Percentiles rank a stretch among this genome's conserved stretches.
These are phyloP conservation scores for Neurospora crassa DNA, from an alignment of 2,329 filamentous ascomycete species.

Conservation along the genomic window DNA sequence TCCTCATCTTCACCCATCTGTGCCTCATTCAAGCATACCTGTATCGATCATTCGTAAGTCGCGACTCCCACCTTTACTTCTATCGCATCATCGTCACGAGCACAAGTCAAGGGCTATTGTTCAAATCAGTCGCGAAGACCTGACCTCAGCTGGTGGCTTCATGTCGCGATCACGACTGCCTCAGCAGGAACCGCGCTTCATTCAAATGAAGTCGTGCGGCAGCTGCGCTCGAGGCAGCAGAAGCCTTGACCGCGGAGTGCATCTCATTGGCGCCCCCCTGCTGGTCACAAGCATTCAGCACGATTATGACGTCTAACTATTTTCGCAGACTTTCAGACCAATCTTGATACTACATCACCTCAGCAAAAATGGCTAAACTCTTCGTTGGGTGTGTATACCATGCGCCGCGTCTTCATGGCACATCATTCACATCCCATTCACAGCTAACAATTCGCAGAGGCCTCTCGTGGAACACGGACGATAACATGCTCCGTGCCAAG, in stretches of 20 bases:
- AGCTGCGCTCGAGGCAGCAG: background rate
- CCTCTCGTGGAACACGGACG: constrained; percentile 97
- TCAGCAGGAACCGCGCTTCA: background rate
- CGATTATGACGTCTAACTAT: background rate
- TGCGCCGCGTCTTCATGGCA: background rate
- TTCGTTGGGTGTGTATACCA: constrained; percentile 68
- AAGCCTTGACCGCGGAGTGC: background rate
- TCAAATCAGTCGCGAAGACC: background rate
- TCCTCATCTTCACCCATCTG: background rate
- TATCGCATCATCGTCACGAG: background rate
- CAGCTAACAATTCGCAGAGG: constrained; percentile 46
- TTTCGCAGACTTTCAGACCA: constrained; percentile 3
- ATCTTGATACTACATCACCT: constrained; percentile 6
- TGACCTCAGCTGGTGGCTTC: background rate
- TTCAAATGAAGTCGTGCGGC: background rate
- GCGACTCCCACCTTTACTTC: background rate
- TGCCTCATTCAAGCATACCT: background rate
- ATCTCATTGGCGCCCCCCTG: background rate
- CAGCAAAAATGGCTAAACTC: constrained; percentile 69
- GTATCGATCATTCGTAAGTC: background rate
- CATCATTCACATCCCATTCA: background rate
- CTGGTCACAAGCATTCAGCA: background rate
- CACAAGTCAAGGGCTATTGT: background rate
- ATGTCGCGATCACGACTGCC: background rate
- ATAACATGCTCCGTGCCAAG: constrained; percentile 74